phyloP scores from a whole-genome alignment of 441 rosid genomes.

The Erysimum pusillum region DNA sequence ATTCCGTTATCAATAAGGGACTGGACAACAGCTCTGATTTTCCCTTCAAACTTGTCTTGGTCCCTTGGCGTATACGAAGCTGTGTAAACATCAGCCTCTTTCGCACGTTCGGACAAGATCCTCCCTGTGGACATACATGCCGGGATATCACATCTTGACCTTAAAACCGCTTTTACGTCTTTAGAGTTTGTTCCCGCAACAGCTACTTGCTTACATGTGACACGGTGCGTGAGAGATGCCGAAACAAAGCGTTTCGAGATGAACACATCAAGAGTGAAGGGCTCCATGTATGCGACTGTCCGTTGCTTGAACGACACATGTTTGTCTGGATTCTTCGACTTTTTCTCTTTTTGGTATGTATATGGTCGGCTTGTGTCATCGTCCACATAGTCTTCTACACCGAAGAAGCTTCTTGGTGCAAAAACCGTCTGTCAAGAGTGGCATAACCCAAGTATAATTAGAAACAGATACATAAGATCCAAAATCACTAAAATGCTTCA shows the following conservation, averaged over 20 bases:
- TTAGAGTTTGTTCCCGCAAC: constrained; percentile 94
- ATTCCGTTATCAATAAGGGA: constrained; percentile 89
- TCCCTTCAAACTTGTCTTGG: constrained; percentile 92
- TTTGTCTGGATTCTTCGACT: constrained; percentile 77
- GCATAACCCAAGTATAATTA: not conserved
- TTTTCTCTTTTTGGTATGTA: constrained; percentile 82
- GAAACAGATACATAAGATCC: not conserved
- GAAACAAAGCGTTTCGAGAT: constrained; percentile 92
- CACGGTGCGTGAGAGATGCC: constrained; percentile 89
- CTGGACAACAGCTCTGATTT: constrained; percentile 92
- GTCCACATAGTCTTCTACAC: constrained; percentile 93
- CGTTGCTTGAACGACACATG: constrained; percentile 86
- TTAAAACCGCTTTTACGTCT: constrained; percentile 82
- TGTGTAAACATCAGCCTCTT: constrained; percentile 87
- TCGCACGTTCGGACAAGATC: constrained; percentile 79
- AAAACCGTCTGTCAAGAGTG: constrained; percentile 50
- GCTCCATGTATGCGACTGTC: constrained; percentile 87
- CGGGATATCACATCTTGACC: constrained; percentile 81
- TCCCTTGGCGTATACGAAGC: constrained; percentile 86
- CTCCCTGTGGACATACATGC: constrained; percentile 81
- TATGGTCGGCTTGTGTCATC: constrained; percentile 88
- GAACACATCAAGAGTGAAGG: constrained; percentile 86
- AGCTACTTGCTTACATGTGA: constrained; percentile 86
- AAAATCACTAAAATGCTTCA: not conserved
- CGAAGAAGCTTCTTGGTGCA: constrained; percentile 91